A percentile compares a stretch with the other conserved stretches of the same genome.
Conservation (phyloP, 2,329 filamentous ascomycete genomes). For the Epichloe hybrida region DNA sequence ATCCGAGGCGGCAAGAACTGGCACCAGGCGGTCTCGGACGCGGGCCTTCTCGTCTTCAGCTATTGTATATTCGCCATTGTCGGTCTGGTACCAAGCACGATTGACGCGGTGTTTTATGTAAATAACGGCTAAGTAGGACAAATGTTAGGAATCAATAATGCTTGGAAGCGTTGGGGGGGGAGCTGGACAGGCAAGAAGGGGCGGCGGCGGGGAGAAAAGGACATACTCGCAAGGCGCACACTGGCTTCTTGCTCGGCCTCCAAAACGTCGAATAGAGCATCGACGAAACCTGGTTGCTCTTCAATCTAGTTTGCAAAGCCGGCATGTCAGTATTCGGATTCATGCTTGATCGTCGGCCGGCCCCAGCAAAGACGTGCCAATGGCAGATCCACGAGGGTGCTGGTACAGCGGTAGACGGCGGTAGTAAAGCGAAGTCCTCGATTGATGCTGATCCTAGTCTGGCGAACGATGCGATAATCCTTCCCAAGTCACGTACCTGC, state of each 20-base stretch:
- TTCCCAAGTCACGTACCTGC: constrained; percentile 42
- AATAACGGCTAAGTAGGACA: constrained; percentile 56
- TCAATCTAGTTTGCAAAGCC: constrained; percentile 52
- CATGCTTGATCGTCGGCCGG: background rate
- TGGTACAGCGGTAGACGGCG: background rate
- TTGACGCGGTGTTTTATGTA: constrained; percentile 97
- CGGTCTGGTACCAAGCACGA: constrained; percentile 72
- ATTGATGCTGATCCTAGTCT: background rate
- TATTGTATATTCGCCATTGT: constrained; percentile 62
- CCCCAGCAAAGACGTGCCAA: background rate
- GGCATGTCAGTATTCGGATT: background rate
- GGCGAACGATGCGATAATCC: background rate
- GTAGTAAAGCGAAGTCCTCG: too few relatives aligned
- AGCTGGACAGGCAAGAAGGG: constrained; percentile 2
- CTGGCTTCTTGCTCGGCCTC: constrained; percentile 76
- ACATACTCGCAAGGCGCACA: constrained; percentile 78
- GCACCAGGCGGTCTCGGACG: constrained; percentile 78
- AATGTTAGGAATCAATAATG: constrained; percentile 7
- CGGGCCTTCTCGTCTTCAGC: constrained; percentile 78
- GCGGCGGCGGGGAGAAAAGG: constrained; percentile 9
- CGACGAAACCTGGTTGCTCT: constrained; percentile 76
- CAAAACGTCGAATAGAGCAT: constrained; percentile 80
- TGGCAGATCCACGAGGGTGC: background rate
- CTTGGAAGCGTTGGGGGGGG: background rate
- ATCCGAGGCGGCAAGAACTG: constrained; percentile 69